Evolutionary conservation across 2,329 filamentous ascomycete species (phyloP).

Genomic region (Hypoxylon sp.): DNA sequence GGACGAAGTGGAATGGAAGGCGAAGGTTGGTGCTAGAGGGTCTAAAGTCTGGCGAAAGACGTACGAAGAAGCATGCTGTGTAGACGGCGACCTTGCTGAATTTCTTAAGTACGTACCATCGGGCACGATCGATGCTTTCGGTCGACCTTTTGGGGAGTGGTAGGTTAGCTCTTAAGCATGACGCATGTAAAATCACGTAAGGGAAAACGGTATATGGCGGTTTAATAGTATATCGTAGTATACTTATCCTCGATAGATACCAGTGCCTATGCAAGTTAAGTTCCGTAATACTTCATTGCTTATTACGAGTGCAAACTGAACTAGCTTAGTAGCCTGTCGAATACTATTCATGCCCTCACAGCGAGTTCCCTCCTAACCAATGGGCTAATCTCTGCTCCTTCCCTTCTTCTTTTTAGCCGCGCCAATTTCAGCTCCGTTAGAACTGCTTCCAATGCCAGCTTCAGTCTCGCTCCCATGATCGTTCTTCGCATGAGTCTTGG

Average conservation of each 20-base stretch:
- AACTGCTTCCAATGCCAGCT: neutral
- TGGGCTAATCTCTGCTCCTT: neutral
- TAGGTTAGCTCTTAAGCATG: neutral
- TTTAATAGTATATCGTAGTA: neutral
- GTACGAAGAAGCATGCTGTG: conserved; percentile 49
- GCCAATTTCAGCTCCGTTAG: neutral
- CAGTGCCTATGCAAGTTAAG: neutral
- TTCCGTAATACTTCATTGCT: neutral
- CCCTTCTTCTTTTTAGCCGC: conserved; percentile 13
- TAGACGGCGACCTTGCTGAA: conserved; percentile 19
- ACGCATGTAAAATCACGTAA: no score
- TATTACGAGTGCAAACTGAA: neutral
- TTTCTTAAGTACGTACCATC: conserved; percentile 31
- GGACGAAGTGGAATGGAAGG: conserved; percentile 33
- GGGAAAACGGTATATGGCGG: neutral
- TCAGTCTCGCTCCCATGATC: neutral
- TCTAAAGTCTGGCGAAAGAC: conserved; percentile 29
- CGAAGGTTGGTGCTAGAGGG: neutral
- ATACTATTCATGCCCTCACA: neutral
- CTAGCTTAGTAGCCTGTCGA: neutral
- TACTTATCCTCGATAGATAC: neutral
- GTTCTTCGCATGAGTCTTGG: neutral
- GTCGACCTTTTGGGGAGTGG: neutral
- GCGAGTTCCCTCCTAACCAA: neutral
- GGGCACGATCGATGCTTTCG: neutral